A percentile compares a stretch with the other conserved stretches of the same genome.
Evolutionary conservation across 108 stramenopile species (phyloP).

Genomic region (Cyclotella choctawhatcheeana): DNA sequence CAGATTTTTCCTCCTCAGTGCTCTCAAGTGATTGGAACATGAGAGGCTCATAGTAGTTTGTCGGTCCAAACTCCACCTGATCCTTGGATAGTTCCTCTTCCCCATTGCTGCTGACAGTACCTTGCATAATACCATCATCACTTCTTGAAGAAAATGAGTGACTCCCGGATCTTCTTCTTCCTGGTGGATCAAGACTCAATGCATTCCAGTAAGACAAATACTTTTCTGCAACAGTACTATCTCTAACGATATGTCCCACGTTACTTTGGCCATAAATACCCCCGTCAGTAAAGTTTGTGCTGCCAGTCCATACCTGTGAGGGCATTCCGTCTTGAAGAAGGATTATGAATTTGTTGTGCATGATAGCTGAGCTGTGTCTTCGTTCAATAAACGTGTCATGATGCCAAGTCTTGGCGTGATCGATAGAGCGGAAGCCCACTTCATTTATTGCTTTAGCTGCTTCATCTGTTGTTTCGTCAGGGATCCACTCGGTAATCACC

Average conservation of each 20-base stretch:
- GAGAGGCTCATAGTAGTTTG: too few relatives aligned
- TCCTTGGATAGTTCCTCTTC: conserved; percentile 31
- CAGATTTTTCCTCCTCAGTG: neutral
- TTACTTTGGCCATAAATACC: conserved; percentile 32
- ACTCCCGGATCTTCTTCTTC: conserved; percentile 25
- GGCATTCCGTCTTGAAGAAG: conserved; percentile 26
- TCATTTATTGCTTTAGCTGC: conserved; percentile 27
- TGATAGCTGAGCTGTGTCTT: conserved; percentile 38
- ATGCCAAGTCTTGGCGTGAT: conserved; percentile 39
- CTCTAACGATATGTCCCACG: conserved; percentile 45
- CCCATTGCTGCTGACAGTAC: neutral
- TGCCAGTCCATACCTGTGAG: conserved; percentile 36
- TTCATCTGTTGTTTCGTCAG: conserved; percentile 30
- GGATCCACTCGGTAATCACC: conserved; percentile 41
- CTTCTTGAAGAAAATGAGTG: neutral
- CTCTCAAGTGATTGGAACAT: neutral
- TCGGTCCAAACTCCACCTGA: neutral
- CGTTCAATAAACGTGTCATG: conserved; percentile 49
- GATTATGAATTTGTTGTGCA: conserved; percentile 56
- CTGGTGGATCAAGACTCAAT: conserved; percentile 33
- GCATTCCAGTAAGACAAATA: conserved; percentile 40
- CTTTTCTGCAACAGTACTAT: conserved; percentile 23
- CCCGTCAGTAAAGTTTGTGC: conserved; percentile 43
- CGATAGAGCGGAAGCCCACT: conserved; percentile 33
- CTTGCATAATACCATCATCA: neutral